Evolutionary conservation across 768 basidiomycete species (phyloP), one percentile per base, ranked within the genome.

Genomic region (Mycena vulgaris): DNA sequence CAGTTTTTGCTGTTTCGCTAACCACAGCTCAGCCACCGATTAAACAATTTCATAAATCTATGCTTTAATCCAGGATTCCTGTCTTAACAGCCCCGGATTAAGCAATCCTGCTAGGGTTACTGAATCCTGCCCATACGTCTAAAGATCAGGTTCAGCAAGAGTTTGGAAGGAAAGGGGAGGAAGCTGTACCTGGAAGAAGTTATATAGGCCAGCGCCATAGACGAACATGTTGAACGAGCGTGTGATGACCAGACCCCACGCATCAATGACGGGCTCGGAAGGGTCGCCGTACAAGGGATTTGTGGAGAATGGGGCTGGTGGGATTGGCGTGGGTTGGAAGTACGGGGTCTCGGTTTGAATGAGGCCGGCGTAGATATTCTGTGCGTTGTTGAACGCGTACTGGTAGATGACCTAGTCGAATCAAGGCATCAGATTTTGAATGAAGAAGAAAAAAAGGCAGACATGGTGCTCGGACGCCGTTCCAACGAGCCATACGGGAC

Each of bases 301-400:
- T 45, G 75, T 73, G 17, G 76, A 67, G 78, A 83, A 89, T 19
- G 88, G 87, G 8, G 79, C 64, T 0, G 87, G 85, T 0, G 83
- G 79, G 5, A 77, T 79, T 7, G 88, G 87, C 11, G 76, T 64
- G 0, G 87, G 87, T 75, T 88, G 87, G 76, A 82, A 88, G 78
- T 88, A 88, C 0, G 87, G 86, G 2, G 87, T 86, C 74, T 89
- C 88, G 3, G 86, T 87, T 72, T 89, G 88, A n/a, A 85, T 85
- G 27, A 89, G 75, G 11, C 87, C 87, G 48, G 87, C 81, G 76
- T 84, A 89, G 74, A 89, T 84, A 69, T 87, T 81, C 59, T 80
- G 74, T 0, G 88, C 85, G 42, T 75, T 77, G 40, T 79, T 75
- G n/a, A n/a, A n/a, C n/a, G n/a, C n/a, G n/a, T n/a, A n/a, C n/a